Evolutionary conservation across 2,329 filamentous ascomycete genomes (phyloP).

Genomic region (Alternaria infectoria): DNA sequence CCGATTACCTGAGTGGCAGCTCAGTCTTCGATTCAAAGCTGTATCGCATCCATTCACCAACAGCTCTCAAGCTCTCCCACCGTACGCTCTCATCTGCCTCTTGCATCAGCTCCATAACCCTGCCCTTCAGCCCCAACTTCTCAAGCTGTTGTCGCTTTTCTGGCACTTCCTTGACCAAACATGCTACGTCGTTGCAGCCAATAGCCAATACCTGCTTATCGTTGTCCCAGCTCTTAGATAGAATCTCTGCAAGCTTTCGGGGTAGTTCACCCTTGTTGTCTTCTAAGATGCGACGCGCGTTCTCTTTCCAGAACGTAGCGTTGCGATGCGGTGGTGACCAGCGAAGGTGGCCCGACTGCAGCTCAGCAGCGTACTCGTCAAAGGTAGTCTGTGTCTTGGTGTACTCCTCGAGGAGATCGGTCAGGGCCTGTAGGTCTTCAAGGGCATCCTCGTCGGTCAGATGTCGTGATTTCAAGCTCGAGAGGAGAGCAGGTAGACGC

Average conservation of each 20-base stretch:
- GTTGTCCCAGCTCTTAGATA: slow-evolving; percentile 82
- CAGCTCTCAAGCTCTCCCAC: slow-evolving; percentile 89
- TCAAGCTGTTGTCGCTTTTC: slow-evolving; percentile 82
- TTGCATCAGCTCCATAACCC: slow-evolving; percentile 93
- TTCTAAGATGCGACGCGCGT: slow-evolving; percentile 85
- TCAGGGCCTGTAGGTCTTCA: slow-evolving; percentile 56
- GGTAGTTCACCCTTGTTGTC: slow-evolving; percentile 79
- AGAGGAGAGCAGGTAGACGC: slow-evolving; percentile 71
- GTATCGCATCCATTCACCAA: slow-evolving; percentile 79
- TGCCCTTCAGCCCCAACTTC: slow-evolving; percentile 80
- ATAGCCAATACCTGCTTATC: slow-evolving; percentile 87
- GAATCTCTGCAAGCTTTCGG: slow-evolving; percentile 82
- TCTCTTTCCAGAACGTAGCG: slow-evolving; percentile 88
- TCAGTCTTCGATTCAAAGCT: slow-evolving; percentile 52
- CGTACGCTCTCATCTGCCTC: slow-evolving; percentile 86
- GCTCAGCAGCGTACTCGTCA: slow-evolving; percentile 77
- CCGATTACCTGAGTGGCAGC: slow-evolving; percentile 35
- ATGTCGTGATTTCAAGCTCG: slow-evolving; percentile 61
- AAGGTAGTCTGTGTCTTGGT: slow-evolving; percentile 72
- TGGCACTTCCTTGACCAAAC: slow-evolving; percentile 84
- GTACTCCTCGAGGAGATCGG: slow-evolving; percentile 81
- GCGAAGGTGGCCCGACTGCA: slow-evolving; percentile 83
- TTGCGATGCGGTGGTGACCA: slow-evolving; percentile 93
- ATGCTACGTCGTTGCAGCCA: slow-evolving; percentile 91
- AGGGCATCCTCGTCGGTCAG: slow-evolving; percentile 60